phyloP scores from a whole-genome alignment of 192 early-diverging fungal genomes.

The Coemansia reversa region DNA sequence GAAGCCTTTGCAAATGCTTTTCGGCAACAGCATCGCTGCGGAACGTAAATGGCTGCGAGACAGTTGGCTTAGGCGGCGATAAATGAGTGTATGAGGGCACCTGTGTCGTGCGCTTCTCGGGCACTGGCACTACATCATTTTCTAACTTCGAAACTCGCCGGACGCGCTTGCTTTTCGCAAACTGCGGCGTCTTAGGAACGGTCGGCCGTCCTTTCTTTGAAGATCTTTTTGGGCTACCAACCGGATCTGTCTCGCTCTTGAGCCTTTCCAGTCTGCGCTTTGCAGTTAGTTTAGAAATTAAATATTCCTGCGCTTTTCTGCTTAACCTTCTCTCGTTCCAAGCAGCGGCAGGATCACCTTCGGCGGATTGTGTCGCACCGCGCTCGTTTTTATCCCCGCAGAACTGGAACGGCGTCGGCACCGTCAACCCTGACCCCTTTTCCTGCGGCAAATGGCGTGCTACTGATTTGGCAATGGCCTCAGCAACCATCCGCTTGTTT shows the following conservation, averaged over 20 bases:
- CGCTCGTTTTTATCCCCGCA: constrained; percentile 7
- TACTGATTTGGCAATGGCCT: constrained; percentile 38
- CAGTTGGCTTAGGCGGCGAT: constrained; percentile 38
- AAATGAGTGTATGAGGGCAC: constrained; percentile 2
- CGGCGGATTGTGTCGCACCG: neutral
- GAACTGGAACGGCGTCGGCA: constrained; percentile 48
- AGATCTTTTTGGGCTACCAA: constrained; percentile 1
- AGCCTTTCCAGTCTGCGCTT: constrained; percentile 15
- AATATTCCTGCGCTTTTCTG: constrained; percentile 20
- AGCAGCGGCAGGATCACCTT: neutral
- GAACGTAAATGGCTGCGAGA: constrained; percentile 55
- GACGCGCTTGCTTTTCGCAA: constrained; percentile 42
- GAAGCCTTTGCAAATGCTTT: constrained; percentile 57
- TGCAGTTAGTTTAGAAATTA: constrained; percentile 21
- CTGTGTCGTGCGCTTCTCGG: constrained; percentile 1
- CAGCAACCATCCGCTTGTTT: constrained; percentile 27
- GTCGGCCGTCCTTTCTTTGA: constrained; percentile 28
- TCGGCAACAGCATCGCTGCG: constrained; percentile 63
- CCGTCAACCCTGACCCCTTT: constrained; percentile 17
- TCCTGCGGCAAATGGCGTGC: constrained; percentile 18
- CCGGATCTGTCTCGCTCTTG: neutral
- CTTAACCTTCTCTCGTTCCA: constrained; percentile 10
- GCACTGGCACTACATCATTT: neutral
- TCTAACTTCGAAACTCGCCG: constrained; percentile 18
- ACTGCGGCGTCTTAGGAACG: constrained; percentile 46